Conservation (phyloP, 768 basidiomycete genomes). For the Tylopilus sp. region DNA sequence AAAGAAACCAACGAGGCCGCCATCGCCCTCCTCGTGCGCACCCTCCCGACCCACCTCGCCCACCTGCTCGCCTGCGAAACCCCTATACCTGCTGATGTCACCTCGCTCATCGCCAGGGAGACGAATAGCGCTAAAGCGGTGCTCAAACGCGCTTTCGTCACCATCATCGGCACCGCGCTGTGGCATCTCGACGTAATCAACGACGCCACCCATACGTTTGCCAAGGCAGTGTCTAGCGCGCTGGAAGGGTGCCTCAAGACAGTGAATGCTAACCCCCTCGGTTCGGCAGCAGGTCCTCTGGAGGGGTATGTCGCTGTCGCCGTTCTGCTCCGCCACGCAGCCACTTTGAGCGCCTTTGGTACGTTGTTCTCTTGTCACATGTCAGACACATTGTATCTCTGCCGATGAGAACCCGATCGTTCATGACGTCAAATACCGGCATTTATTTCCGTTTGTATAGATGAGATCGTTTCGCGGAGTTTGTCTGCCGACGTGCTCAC, state of each 20-base stretch:
- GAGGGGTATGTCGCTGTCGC: conserved; percentile 83
- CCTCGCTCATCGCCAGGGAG: conserved; percentile 61
- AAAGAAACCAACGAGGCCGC: conserved; percentile 83
- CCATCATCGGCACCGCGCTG: conserved; percentile 58
- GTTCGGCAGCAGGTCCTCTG: conserved; percentile 59
- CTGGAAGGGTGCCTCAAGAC: conserved; percentile 72
- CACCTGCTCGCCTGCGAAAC: conserved; percentile 45
- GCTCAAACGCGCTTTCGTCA: conserved; percentile 54
- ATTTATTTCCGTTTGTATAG: conserved; percentile 26
- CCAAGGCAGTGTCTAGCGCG: conserved; percentile 50
- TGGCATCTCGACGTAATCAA: conserved; percentile 44
- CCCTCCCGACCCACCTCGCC: conserved; percentile 58
- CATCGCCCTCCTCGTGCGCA: conserved; percentile 47
- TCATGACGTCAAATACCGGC: background rate
- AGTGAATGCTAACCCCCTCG: conserved; percentile 58
- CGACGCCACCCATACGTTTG: conserved; percentile 48
- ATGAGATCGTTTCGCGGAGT: conserved; percentile 48
- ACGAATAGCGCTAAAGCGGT: conserved; percentile 64
- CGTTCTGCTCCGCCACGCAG: conserved; percentile 60
- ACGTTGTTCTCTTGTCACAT: conserved; percentile 30
- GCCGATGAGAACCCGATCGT: too few species aligned
- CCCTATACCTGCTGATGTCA: conserved; percentile 42
- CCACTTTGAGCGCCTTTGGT: conserved; percentile 60
- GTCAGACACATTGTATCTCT: too few species aligned
- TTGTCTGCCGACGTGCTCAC: conserved; percentile 44